Evolutionary conservation across 305 asterid species (phyloP).

Genomic region (Fraxinus sp.): DNA sequence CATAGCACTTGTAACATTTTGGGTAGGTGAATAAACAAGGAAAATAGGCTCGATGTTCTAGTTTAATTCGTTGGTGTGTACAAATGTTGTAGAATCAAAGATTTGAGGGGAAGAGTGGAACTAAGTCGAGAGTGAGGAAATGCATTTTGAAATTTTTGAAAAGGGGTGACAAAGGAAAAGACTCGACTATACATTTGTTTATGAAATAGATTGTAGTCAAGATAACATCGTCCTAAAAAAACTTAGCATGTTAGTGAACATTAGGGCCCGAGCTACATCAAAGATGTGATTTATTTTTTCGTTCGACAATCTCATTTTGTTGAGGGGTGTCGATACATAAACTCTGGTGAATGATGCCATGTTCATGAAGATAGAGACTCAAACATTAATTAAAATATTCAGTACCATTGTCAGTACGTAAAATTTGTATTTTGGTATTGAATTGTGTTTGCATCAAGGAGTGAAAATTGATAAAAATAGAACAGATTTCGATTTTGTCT

Average conservation of each 20-base stretch:
- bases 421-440: background rate
- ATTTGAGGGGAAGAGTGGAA: background rate
- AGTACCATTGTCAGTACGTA: background rate
- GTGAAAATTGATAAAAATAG: background rate
- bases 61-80: background rate
- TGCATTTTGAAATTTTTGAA: background rate
- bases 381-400: background rate
- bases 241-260: background rate
- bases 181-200: background rate
- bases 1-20: background rate
- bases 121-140: background rate
- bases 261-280: background rate
- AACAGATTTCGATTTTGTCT: background rate
- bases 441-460: background rate
- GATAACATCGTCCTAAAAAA: background rate
- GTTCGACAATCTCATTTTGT: too few species aligned
- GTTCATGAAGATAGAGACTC: background rate
- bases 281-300: background rate
- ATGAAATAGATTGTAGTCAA: background rate
- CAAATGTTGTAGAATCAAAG: background rate
- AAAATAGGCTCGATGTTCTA: background rate
- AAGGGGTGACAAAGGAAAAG: background rate
- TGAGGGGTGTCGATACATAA: background rate
- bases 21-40: background rate
- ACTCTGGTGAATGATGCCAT: background rate